Conservation (phyloP, 768 basidiomycete species). For the Mycena leptocephala region DNA sequence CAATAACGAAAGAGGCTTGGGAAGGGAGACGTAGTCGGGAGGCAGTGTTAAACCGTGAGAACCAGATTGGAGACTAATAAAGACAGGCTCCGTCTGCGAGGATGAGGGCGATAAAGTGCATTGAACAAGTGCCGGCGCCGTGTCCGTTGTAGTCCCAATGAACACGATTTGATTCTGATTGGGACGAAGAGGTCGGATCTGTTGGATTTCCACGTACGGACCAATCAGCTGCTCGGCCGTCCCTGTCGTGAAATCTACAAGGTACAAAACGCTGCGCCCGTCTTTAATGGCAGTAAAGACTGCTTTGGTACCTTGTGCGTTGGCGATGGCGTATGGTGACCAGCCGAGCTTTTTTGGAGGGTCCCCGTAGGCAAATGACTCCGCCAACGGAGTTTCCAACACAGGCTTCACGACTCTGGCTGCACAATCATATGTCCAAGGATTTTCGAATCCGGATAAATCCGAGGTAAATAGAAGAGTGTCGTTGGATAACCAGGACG, state of each 20-base stretch:
- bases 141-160: constrained; percentile 59
- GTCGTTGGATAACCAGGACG: constrained; percentile 72
- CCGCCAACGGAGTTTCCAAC: constrained; percentile 58
- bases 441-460: constrained; percentile 77
- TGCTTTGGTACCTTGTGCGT: constrained; percentile 49
- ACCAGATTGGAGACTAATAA: constrained; percentile 13
- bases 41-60: constrained; percentile 30
- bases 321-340: constrained; percentile 64
- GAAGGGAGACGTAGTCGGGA: constrained; percentile 58
- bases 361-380: constrained; percentile 66
- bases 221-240: constrained; percentile 42
- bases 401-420: constrained; percentile 53
- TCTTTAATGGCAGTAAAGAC: constrained; percentile 60
- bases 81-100: constrained; percentile 38
- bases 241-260: constrained; percentile 53
- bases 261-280: constrained; percentile 57
- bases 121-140: constrained; percentile 54
- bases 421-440: constrained; percentile 67
- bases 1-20: constrained; percentile 62
- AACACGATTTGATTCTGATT: constrained; percentile 56
- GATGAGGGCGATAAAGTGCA: constrained; percentile 42
- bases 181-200: constrained; percentile 53
- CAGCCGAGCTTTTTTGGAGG: constrained; percentile 70
- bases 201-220: constrained; percentile 60
- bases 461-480: constrained; percentile 78